phyloP scores from a whole-genome alignment of 2,329 filamentous ascomycete species.

The Colletotrichum sansevieriae region DNA sequence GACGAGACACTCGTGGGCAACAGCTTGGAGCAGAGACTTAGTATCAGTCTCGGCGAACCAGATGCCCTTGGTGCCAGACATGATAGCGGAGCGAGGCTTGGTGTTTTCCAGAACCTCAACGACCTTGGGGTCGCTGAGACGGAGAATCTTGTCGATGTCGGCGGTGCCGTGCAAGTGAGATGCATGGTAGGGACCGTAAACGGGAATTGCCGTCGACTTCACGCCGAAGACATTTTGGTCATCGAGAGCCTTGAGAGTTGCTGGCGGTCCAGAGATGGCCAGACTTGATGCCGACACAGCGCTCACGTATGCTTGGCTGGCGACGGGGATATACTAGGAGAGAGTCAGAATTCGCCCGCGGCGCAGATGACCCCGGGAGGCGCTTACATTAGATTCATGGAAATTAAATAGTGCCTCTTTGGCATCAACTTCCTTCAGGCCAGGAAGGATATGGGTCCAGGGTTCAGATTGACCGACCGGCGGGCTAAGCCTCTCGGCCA shows the following conservation, averaged over 20 bases:
- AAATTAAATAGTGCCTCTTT: conserved; percentile 67
- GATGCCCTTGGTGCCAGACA: conserved; percentile 64
- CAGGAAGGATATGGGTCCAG: conserved; percentile 77
- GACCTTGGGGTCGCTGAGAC: conserved; percentile 56
- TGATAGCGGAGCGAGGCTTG: conserved; percentile 61
- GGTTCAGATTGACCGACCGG: conserved; percentile 62
- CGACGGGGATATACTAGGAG: conserved; percentile 56
- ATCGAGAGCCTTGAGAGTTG: conserved; percentile 60
- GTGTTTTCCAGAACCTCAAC: conserved; percentile 56
- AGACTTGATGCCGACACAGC: conserved; percentile 62
- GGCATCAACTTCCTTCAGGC: conserved; percentile 64
- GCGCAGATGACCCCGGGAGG: not conserved
- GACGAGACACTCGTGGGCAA: conserved; percentile 64
- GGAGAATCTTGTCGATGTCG: conserved; percentile 61
- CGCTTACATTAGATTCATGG: conserved; percentile 64
- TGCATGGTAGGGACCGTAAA: conserved; percentile 70
- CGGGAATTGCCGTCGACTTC: conserved; percentile 62
- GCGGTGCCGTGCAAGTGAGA: conserved; percentile 61
- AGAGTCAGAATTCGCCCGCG: not conserved
- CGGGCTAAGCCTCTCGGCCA: conserved; percentile 61
- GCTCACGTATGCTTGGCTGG: conserved; percentile 66
- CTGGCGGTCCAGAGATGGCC: conserved; percentile 68
- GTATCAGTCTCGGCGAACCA: conserved; percentile 57
- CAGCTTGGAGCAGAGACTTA: conserved; percentile 55
- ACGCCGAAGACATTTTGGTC: conserved; percentile 55